These are phyloP conservation scores for Backusella westeae DNA, from an alignment of 192 early-diverging fungal genomes.

Conservation along the genomic window DNA sequence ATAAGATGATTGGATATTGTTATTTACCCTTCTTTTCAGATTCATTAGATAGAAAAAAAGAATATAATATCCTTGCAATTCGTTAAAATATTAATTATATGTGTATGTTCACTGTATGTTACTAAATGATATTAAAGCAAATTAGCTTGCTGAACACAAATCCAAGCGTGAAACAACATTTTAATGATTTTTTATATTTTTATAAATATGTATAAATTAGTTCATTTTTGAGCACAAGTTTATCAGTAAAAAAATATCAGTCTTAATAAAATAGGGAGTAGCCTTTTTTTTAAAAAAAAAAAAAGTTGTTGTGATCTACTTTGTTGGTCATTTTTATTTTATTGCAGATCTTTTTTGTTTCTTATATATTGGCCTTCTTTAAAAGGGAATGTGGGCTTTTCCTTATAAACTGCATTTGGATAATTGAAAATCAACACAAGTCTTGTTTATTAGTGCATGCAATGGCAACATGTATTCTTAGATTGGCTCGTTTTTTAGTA, in stretches of 20 bases:
- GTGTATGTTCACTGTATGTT: neutral
- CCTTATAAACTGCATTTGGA: neutral
- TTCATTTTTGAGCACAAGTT: neutral
- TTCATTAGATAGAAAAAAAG: too few species aligned
- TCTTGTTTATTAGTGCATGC: neutral
- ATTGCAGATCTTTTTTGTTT: conserved; percentile 1
- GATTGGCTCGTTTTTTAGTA: neutral
- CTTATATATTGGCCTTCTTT: neutral
- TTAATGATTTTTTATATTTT: neutral
- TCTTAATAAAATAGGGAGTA: neutral
- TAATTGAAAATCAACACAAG: neutral
- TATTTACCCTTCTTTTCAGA: too few species aligned
- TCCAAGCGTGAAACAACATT: neutral
- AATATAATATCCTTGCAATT: neutral
- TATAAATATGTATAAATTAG: neutral
- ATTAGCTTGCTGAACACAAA: neutral
- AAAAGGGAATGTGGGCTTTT: neutral
- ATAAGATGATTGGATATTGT: too few species aligned
- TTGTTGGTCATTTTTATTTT: neutral
- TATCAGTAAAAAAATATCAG: neutral
- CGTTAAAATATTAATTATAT: neutral
- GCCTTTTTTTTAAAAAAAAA: neutral
- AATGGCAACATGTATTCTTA: neutral
- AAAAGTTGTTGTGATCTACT: neutral
- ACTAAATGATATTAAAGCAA: neutral